phyloP scores from a whole-genome alignment of 2,329 filamentous ascomycete species.

The Zymoseptoria ardabiliae region DNA sequence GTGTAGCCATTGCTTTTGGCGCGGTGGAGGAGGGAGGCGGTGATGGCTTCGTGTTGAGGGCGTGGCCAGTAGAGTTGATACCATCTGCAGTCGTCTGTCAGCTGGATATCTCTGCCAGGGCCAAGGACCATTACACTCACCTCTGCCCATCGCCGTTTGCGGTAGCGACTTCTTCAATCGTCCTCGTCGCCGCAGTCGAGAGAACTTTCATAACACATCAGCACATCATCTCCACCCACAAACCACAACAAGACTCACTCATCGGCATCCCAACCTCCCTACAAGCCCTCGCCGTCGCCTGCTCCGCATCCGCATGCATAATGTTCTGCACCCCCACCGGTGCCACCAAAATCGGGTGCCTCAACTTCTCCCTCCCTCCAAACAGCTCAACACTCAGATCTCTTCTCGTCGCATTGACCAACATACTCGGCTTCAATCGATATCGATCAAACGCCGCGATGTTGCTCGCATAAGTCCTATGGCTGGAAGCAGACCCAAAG shows the following conservation, averaged over 20 bases:
- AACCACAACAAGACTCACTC: slow-evolving; percentile 21
- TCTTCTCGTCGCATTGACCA: slow-evolving; percentile 32
- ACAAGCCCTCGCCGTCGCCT: slow-evolving; percentile 56
- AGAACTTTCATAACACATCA: slow-evolving; percentile 33
- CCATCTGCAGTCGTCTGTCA: slow-evolving; percentile 28
- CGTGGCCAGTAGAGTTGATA: slow-evolving; percentile 56
- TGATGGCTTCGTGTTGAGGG: slow-evolving; percentile 56
- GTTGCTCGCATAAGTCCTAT: slow-evolving; percentile 32
- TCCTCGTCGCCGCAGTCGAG: slow-evolving; percentile 56
- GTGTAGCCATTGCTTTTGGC: slow-evolving; percentile 57
- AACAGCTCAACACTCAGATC: slow-evolving; percentile 24
- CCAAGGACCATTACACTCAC: background rate
- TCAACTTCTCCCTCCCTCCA: slow-evolving; percentile 37
- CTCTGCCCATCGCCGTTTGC: slow-evolving; percentile 42
- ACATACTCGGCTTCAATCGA: slow-evolving; percentile 34
- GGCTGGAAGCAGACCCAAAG: slow-evolving; percentile 32
- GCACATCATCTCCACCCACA: background rate
- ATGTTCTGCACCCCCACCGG: slow-evolving; percentile 64
- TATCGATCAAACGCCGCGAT: slow-evolving; percentile 34
- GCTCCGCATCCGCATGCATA: slow-evolving; percentile 59
- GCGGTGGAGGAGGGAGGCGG: slow-evolving; percentile 53
- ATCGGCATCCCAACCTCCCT: slow-evolving; percentile 56
- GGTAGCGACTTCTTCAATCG: slow-evolving; percentile 59
- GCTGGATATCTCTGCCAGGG: background rate
- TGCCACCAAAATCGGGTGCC: slow-evolving; percentile 51